A percentile compares a stretch with the other conserved stretches of the same genome.
These are phyloP conservation scores for Metschnikowia cubensis DNA, from an alignment of 805 yeast genomes.

Conservation along the genomic window DNA sequence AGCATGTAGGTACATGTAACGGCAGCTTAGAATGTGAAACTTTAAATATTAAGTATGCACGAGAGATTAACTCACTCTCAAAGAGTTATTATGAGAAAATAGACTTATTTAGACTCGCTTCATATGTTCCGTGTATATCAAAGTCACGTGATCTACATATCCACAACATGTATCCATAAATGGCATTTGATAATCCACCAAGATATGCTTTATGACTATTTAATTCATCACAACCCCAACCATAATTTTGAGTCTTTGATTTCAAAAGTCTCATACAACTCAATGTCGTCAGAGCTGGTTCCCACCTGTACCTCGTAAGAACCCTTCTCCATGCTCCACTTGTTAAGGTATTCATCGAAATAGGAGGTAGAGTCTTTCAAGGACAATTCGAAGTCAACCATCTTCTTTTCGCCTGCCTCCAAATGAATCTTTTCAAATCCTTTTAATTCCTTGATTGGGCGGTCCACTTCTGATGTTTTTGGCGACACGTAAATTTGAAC, in stretches of 20 bases:
- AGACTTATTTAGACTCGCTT: too few species aligned
- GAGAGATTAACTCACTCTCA: too few species aligned
- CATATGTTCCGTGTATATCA: too few species aligned
- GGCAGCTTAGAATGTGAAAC: too few species aligned
- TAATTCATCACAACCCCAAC: conserved; percentile 12
- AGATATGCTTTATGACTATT: not conserved
- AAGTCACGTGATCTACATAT: too few species aligned
- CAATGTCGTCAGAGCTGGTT: conserved; percentile 30
- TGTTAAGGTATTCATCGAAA: conserved; percentile 45
- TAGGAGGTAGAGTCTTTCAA: conserved; percentile 51
- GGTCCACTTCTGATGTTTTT: conserved; percentile 34
- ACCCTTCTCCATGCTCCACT: conserved; percentile 53
- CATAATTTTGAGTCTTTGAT: conserved; percentile 9
- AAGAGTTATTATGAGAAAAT: too few species aligned
- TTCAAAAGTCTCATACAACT: conserved; percentile 6
- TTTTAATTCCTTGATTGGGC: conserved; percentile 60
- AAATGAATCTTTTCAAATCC: conserved; percentile 50
- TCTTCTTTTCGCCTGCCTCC: conserved; percentile 40
- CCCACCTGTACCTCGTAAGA: conserved; percentile 48
- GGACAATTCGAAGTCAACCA: conserved; percentile 36
- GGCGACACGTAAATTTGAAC: conserved; percentile 51
- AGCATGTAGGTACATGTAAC: too few species aligned
- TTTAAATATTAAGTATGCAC: too few species aligned
- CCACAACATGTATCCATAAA: not conserved
- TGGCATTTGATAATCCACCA: not conserved